These are phyloP conservation scores for Phytophthora chlamydospora DNA, from an alignment of 352 stramenopile genomes.

Conservation along the genomic window DNA sequence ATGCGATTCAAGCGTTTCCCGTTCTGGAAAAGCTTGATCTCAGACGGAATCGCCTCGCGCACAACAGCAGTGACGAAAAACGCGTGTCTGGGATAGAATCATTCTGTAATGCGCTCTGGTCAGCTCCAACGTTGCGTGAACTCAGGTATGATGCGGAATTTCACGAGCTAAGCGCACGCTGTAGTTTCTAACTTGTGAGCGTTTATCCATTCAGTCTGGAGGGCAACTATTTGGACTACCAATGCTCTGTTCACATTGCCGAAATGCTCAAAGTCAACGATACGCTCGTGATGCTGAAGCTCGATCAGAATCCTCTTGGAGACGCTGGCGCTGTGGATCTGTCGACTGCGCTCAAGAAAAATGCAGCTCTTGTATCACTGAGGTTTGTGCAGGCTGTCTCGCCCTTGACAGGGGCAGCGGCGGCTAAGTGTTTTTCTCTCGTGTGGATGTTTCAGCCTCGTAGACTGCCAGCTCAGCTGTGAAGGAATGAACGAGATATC, in stretches of 20 bases:
- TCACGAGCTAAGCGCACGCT: not conserved
- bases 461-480: constrained; percentile 48
- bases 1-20: constrained; percentile 43
- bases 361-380: constrained; percentile 46
- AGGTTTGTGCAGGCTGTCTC: constrained; percentile 33
- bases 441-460: constrained; percentile 32
- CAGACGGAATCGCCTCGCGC: constrained; percentile 49
- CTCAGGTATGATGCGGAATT: constrained; percentile 30
- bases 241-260: constrained; percentile 42
- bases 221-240: constrained; percentile 67
- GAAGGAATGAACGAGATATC: constrained; percentile 45
- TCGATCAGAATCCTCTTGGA: constrained; percentile 55
- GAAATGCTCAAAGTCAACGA: constrained; percentile 70
- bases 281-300: constrained; percentile 39
- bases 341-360: constrained; percentile 58
- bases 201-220: constrained; percentile 37
- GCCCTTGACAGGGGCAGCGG: not conserved
- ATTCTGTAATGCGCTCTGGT: constrained; percentile 63
- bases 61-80: constrained; percentile 67
- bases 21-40: constrained; percentile 57
- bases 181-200: not conserved
- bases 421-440: not conserved
- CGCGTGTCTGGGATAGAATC: constrained; percentile 55
- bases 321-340: constrained; percentile 55
- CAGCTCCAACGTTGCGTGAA: constrained; percentile 42